phyloP scores from a whole-genome alignment of 179 eudicot genomes.

The Beta lomatogona region DNA sequence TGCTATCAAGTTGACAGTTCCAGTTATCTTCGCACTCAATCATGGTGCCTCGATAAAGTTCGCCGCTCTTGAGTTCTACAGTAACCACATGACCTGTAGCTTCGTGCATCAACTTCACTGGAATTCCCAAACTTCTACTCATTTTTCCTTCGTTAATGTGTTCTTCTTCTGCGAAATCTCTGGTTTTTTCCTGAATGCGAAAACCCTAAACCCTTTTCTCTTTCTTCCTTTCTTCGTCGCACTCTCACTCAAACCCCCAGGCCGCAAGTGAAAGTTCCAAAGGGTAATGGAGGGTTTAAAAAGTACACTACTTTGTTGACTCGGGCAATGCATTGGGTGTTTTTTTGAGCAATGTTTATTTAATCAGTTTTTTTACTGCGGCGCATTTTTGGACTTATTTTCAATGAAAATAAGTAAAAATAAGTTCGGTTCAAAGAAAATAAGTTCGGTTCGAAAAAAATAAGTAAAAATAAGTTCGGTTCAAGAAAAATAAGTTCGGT shows the following conservation, averaged over 20 bases:
- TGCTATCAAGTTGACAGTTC: slow-evolving; percentile 82
- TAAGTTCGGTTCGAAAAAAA: no score
- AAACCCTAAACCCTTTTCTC: slow-evolving; percentile 21
- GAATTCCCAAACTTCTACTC: slow-evolving; percentile 90
- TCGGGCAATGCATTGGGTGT: no score
- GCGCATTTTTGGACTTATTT: no score
- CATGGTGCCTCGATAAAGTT: slow-evolving; percentile 83
- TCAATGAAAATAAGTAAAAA: no score
- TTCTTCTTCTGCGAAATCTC: background rate
- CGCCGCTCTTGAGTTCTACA: slow-evolving; percentile 89
- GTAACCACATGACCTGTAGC: slow-evolving; percentile 79
- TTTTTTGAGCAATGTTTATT: no score
- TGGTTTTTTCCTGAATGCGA: background rate
- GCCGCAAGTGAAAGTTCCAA: background rate
- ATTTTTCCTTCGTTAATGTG: slow-evolving; percentile 32
- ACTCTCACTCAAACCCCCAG: background rate
- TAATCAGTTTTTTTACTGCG: no score
- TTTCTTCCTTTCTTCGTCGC: background rate
- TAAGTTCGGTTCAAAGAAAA: no score
- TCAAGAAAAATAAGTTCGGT: no score
- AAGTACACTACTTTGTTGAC: no score
- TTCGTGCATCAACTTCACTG: slow-evolving; percentile 92
- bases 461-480: no score
- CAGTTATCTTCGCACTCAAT: slow-evolving; percentile 84
- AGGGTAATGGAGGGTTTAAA: background rate